These are phyloP conservation scores for Fusarium sp. DNA, from an alignment of 2,329 filamentous ascomycete species.

Conservation along the genomic window DNA sequence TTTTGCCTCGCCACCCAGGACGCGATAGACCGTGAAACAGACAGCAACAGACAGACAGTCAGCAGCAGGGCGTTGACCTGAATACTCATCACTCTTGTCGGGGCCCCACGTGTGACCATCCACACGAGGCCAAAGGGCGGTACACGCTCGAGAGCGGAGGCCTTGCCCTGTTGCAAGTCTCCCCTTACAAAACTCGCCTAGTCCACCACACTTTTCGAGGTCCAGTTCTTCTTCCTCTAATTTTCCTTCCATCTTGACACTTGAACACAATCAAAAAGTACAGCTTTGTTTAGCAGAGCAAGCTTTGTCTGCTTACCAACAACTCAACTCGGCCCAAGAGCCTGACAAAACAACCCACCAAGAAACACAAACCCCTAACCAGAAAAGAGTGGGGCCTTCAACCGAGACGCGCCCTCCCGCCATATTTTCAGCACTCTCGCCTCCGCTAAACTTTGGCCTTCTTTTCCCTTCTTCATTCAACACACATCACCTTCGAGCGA, in stretches of 20 bases:
- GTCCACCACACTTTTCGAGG: conserved; percentile 4
- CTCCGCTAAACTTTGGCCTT: conserved; percentile 30
- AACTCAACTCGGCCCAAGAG: conserved; percentile 9
- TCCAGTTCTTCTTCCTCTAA: conserved; percentile 13
- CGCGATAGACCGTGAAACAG: conserved; percentile 29
- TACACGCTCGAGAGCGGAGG: conserved; percentile 14
- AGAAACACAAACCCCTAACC: conserved; percentile 28
- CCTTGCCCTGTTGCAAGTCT: conserved; percentile 14
- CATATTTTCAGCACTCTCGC: conserved; percentile 15
- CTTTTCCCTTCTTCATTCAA: conserved; percentile 21
- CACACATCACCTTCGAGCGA: conserved; percentile 28
- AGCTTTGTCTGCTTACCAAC: conserved; percentile 9
- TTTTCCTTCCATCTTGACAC: background rate
- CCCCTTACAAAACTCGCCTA: conserved; percentile 34
- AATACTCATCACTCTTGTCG: conserved; percentile 12
- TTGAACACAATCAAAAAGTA: too few relatives aligned
- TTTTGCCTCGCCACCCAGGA: conserved; percentile 40
- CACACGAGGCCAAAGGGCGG: conserved; percentile 31
- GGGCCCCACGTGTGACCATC: conserved; percentile 36
- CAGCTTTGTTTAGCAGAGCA: background rate
- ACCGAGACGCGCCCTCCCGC: conserved; percentile 26
- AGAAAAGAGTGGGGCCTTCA: conserved; percentile 33
- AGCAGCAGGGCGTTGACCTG: conserved; percentile 27
- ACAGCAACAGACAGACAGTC: background rate
- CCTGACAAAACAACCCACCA: conserved; percentile 4